Base-by-base conservation (phyloP, 1,284 basidiomycete species). In the Chondrostereum purpureum region DNA sequence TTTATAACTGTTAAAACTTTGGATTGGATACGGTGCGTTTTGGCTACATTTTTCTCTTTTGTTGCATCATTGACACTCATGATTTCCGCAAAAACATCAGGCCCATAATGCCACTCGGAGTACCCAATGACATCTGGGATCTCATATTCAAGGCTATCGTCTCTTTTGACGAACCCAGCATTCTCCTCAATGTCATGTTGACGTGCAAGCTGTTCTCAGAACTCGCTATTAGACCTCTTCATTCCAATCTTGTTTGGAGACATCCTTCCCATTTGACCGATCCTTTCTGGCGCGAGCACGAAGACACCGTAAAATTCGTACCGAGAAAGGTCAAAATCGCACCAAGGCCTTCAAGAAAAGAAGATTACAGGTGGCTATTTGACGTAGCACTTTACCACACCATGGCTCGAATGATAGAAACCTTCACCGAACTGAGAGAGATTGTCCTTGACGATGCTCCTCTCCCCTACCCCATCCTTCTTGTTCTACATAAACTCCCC, bases 121-220 rank as follows among this genome's bases (percentile, higher is more conserved):
- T n/a, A n/a, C n/a, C n/a, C 39, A 41, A 24, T 22, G 39, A 41
- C 13, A n/a, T 41, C 8, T 41, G 39, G 39, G 10, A 13, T 13
- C 13, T 41, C 10, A 24, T 41, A 11, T 41, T 41, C 21, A 22
- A 41, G 22, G 13, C 10, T 18, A 21, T 41, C n/a, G n/a, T 8
- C 8, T n/a, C n/a, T n/a, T n/a, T n/a, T n/a, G 39, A 41, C 13
- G 10, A 13, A 22, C 39, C 39, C 2, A 23, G 17, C 13, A 13
- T 11, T 21, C 18, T 41, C 5, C 22, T 41, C 5, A 24, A 21
- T 13, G 39, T 41, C 18, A 13, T 41, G n/a, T 18, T 41, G 18
- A 24, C 22, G 18, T 41, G 20, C 4, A 41, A 41, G 22, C 5
- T 13, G 12, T 41, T 41, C 22, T 18, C 14, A 5, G n/a, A 3